Conservation (phyloP, 2,329 filamentous ascomycete species). For the Calonectria pseudoreteaudii region DNA sequence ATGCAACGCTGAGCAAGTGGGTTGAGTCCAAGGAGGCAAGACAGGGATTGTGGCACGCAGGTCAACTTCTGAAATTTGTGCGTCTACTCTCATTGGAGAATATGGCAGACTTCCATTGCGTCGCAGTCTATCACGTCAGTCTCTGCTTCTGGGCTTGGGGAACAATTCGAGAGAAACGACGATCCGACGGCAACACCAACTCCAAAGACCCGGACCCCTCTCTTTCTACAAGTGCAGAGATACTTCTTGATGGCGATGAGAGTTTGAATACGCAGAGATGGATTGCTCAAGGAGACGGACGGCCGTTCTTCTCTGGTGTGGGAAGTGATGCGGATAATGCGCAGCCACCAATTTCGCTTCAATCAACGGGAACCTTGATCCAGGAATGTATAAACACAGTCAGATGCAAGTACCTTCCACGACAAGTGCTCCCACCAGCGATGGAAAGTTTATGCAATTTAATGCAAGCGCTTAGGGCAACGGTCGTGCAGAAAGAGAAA, state of each 20-base stretch:
- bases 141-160: neutral
- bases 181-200: neutral
- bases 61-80: neutral
- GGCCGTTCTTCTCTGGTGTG: neutral
- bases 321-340: neutral
- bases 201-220: neutral
- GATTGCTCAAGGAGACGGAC: neutral
- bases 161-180: neutral
- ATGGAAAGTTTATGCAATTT: neutral
- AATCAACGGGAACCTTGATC: neutral
- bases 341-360: neutral
- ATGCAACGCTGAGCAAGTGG: neutral
- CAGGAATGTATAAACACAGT: neutral
- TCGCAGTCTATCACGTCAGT: neutral
- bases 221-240: neutral
- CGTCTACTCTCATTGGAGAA: neutral
- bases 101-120: neutral
- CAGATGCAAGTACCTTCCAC: neutral
- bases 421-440: neutral
- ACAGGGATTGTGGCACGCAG: neutral
- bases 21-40: neutral
- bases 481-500: neutral
- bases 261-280: neutral
- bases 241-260: neutral
- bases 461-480: neutral